A percentile compares a stretch with the other conserved stretches of the same genome.
phyloP scores from a whole-genome alignment of 352 stramenopile species.

The Globisporangium cederbergense region DNA sequence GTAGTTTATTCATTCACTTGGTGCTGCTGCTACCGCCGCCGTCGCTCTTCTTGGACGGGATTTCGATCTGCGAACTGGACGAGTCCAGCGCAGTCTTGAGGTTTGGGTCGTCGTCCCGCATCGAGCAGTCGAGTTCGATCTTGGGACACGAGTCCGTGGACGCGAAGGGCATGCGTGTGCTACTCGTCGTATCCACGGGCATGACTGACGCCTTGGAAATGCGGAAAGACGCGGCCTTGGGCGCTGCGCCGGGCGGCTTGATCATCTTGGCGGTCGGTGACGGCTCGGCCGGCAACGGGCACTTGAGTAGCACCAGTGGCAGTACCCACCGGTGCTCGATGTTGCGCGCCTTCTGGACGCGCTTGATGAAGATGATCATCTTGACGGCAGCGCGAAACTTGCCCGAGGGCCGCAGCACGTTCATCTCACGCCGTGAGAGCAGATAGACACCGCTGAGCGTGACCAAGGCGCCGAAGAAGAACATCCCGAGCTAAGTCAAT shows the following conservation, averaged over 20 bases:
- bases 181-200: conserved; percentile 34
- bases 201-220: conserved; percentile 62
- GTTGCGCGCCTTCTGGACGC: conserved; percentile 48
- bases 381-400: conserved; percentile 47
- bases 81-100: conserved; percentile 9
- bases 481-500: conserved; percentile 46
- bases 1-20: neutral
- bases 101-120: neutral
- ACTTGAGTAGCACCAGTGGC: conserved; percentile 17
- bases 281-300: neutral
- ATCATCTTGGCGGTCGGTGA: neutral
- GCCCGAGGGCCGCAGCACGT: conserved; percentile 38
- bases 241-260: conserved; percentile 7
- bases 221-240: conserved; percentile 16
- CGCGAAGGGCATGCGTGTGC: neutral
- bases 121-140: conserved; percentile 14
- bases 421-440: conserved; percentile 66
- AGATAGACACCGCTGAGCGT: conserved; percentile 73
- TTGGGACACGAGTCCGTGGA: neutral
- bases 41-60: conserved; percentile 18
- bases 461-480: conserved; percentile 62
- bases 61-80: conserved; percentile 25
- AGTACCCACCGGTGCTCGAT: conserved; percentile 42
- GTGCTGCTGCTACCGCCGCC: too few relatives aligned
- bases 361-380: conserved; percentile 69